phyloP scores from a whole-genome alignment of 2,329 filamentous ascomycete species.

The Boeremia exigua region DNA sequence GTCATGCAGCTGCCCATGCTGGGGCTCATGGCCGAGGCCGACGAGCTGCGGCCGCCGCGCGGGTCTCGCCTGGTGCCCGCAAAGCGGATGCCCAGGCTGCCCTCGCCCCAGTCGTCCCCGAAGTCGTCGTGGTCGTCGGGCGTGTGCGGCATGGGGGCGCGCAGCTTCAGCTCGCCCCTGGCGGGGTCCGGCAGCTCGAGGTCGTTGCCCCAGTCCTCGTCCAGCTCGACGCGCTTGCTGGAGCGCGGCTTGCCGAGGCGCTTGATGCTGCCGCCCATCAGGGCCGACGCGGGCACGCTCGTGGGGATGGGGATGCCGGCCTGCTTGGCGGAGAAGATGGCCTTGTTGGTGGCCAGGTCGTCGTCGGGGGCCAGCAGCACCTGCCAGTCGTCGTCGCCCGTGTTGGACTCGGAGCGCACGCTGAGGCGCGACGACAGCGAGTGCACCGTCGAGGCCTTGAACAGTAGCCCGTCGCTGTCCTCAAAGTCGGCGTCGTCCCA shows the following conservation, averaged over 20 bases:
- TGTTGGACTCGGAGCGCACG: constrained; percentile 77
- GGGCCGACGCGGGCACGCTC: constrained; percentile 84
- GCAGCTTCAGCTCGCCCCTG: constrained; percentile 49
- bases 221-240: constrained; percentile 51
- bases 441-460: constrained; percentile 72
- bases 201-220: constrained; percentile 60
- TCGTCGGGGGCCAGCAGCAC: constrained; percentile 85
- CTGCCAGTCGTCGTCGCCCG: constrained; percentile 85
- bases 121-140: constrained; percentile 70
- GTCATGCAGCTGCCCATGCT: constrained; percentile 92
- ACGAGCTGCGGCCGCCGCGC: constrained; percentile 81
- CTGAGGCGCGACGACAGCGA: constrained; percentile 83
- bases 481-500: constrained; percentile 63
- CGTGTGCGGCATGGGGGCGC: constrained; percentile 53
- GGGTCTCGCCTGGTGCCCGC: constrained; percentile 80
- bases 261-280: constrained; percentile 93
- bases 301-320: constrained; percentile 90
- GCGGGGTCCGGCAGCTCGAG: constrained; percentile 52
- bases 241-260: constrained; percentile 70
- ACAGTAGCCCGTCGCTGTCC: constrained; percentile 68
- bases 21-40: constrained; percentile 86
- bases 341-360: constrained; percentile 80
- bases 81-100: constrained; percentile 87
- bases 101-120: constrained; percentile 84
- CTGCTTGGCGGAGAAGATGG: constrained; percentile 78